phyloP scores from a whole-genome alignment of 441 rosid genomes.

The Gossypium gossypioides region DNA sequence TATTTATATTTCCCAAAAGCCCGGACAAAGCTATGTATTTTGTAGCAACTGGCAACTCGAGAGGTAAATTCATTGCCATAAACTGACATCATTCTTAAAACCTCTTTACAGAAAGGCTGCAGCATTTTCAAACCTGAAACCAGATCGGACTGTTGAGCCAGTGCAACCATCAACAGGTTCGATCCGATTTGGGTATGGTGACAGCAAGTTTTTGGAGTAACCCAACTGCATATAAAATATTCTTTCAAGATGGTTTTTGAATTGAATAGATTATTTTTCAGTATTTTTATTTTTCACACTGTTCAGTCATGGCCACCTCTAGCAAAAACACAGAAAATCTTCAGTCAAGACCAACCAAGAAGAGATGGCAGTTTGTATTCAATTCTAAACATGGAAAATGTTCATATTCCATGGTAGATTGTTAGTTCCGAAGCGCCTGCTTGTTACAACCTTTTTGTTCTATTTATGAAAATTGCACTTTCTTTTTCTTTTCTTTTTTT shows the following conservation, averaged over 20 bases:
- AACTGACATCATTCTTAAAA: not conserved
- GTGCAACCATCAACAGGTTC: conserved; percentile 17
- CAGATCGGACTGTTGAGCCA: conserved; percentile 6
- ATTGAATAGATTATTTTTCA: not conserved
- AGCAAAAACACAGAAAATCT: not conserved
- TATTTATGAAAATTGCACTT: not conserved
- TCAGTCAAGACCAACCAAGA: not conserved
- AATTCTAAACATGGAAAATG: not conserved
- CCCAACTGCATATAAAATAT: conserved; percentile 16
- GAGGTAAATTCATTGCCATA: not conserved
- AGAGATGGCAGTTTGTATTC: not conserved
- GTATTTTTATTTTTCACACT: not conserved
- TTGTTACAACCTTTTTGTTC: not conserved
- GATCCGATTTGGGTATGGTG: not conserved
- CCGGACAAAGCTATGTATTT: not conserved
- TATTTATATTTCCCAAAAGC: not conserved
- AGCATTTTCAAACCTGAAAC: conserved; percentile 16
- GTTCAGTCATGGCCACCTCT: too few relatives aligned
- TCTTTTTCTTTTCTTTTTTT: not conserved
- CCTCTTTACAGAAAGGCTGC: conserved; percentile 12
- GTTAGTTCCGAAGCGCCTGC: not conserved
- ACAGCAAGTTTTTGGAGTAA: conserved; percentile 21
- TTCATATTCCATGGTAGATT: not conserved
- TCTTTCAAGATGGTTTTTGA: conserved; percentile 8
- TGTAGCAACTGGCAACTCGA: not conserved